These are phyloP conservation scores for Fomitopsis serialis DNA, from an alignment of 768 basidiomycete species.

Conservation along the genomic window DNA sequence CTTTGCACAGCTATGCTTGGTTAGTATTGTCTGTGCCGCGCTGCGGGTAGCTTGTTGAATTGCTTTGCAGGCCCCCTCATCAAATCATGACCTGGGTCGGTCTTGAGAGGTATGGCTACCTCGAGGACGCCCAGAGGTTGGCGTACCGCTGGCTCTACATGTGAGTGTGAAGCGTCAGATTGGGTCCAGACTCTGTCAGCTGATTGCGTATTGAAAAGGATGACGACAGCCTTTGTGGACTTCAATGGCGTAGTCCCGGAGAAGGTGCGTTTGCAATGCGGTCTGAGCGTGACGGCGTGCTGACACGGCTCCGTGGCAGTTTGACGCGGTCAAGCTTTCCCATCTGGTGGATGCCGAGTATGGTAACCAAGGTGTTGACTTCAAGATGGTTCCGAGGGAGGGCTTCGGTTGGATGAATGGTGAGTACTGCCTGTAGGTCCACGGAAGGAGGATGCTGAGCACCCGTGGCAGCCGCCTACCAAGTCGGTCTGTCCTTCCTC, in stretches of 20 bases:
- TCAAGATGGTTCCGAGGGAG: constrained; percentile 95
- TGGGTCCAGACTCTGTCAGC: neutral
- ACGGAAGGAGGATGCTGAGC: neutral
- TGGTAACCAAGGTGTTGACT: constrained; percentile 93
- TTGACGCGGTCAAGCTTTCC: constrained; percentile 93
- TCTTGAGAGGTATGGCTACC: constrained; percentile 91
- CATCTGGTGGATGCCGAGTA: constrained; percentile 98
- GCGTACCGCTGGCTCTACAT: constrained; percentile 98
- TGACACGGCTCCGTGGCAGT: constrained; percentile 36
- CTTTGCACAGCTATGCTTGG: constrained; percentile 58
- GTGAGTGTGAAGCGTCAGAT: constrained; percentile 36
- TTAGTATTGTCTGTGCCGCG: constrained; percentile 20
- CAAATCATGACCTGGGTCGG: constrained; percentile 99
- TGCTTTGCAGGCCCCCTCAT: constrained; percentile 74
- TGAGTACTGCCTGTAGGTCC: constrained; percentile 27
- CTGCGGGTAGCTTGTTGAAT: constrained; percentile 8
- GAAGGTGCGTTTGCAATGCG: constrained; percentile 50
- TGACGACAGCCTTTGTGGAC: constrained; percentile 92
- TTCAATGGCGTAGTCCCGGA: constrained; percentile 98
- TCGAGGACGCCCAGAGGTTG: constrained; percentile 88
- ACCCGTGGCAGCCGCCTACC: constrained; percentile 70
- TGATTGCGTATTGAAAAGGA: constrained; percentile 39
- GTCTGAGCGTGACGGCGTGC: neutral
- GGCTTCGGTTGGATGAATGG: constrained; percentile 99
- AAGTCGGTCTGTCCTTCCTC: constrained; percentile 93